phyloP scores from a whole-genome alignment of 352 stramenopile genomes.

The Globisporangium middletonii region DNA sequence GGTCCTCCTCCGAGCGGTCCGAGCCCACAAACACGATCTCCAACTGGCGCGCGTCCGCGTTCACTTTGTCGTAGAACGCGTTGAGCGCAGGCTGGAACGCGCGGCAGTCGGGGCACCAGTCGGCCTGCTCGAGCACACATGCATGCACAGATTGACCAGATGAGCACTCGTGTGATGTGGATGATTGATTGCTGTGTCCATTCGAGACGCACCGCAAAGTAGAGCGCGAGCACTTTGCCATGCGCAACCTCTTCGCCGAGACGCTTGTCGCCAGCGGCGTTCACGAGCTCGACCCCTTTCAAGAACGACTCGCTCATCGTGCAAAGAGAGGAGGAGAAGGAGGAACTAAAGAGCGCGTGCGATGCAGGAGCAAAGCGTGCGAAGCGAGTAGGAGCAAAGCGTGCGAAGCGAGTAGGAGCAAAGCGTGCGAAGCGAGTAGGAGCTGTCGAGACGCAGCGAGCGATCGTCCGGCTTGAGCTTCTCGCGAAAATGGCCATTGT shows the following conservation, averaged over 20 bases:
- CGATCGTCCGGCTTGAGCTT: neutral
- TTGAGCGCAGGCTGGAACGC: conserved; percentile 73
- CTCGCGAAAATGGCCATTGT: neutral
- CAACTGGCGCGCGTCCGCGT: conserved; percentile 27
- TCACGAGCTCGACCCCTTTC: conserved; percentile 47
- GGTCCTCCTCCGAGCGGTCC: conserved; percentile 48
- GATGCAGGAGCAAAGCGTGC: neutral
- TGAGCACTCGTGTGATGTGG: neutral
- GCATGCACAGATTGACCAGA: neutral
- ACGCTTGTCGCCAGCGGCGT: conserved; percentile 43
- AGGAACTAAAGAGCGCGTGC: neutral
- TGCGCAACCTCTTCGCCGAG: conserved; percentile 37
- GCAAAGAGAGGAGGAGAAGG: neutral
- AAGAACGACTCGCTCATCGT: conserved; percentile 20
- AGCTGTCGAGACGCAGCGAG: neutral
- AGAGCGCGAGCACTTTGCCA: conserved; percentile 61
- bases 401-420: neutral
- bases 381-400: neutral
- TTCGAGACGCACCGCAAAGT: conserved; percentile 49
- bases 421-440: neutral
- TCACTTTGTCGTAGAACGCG: conserved; percentile 53
- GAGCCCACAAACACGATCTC: conserved; percentile 81
- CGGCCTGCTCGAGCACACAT: conserved; percentile 34
- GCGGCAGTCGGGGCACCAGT: conserved; percentile 84
- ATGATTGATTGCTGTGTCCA: neutral